phyloP scores from a whole-genome alignment of 208 protist genomes.

The Trypanosoma caninum region DNA sequence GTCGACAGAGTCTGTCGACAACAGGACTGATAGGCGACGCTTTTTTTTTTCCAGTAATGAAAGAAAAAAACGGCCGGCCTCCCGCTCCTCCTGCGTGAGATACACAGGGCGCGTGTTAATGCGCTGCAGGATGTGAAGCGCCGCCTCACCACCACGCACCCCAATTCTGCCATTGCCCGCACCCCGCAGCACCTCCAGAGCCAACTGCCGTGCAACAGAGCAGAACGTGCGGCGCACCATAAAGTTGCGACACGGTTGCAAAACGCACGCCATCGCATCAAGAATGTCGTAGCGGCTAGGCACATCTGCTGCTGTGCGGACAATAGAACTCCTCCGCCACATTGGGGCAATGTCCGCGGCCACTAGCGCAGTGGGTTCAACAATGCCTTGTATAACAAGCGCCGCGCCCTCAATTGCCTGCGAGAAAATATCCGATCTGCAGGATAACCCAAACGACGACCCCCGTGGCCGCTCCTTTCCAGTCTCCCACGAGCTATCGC shows the following conservation, averaged over 20 bases:
- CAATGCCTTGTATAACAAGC: background rate
- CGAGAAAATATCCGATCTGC: background rate
- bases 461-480: background rate
- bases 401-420: slow-evolving; percentile 1
- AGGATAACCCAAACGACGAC: background rate
- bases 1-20: slow-evolving; percentile 6
- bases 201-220: slow-evolving; percentile 19
- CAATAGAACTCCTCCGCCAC: slow-evolving; percentile 16
- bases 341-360: background rate
- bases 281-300: slow-evolving; percentile 25
- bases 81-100: slow-evolving; percentile 12
- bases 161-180: slow-evolving; percentile 14
- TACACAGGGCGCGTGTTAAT: slow-evolving; percentile 13
- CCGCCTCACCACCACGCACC: slow-evolving; percentile 6
- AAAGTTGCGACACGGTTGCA: slow-evolving; percentile 9
- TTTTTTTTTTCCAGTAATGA: background rate
- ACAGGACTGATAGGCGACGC: background rate
- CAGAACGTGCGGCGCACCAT: slow-evolving; percentile 14
- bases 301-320: slow-evolving; percentile 17
- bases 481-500: background rate
- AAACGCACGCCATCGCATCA: slow-evolving; percentile 16
- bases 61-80: background rate
- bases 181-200: slow-evolving; percentile 6
- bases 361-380: slow-evolving; percentile 8
- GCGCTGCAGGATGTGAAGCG: slow-evolving; percentile 20